These are phyloP conservation scores for Podospora comata DNA, from an alignment of 495 filamentous ascomycete genomes.

Conservation along the genomic window DNA sequence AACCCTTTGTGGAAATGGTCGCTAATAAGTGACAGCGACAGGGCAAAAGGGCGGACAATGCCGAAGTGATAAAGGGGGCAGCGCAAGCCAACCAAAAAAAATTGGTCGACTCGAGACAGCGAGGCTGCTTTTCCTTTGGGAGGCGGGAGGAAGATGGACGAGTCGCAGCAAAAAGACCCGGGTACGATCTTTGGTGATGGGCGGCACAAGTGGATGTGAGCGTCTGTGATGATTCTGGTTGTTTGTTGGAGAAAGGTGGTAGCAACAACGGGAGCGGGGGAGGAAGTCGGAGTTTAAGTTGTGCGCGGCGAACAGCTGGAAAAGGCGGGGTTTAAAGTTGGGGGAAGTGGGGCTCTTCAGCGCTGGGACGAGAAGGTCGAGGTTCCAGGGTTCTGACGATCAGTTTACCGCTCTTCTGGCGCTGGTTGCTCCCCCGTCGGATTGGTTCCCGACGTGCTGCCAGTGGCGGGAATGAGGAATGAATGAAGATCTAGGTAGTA, in stretches of 20 bases:
- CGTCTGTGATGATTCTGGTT: slow-evolving; percentile 1
- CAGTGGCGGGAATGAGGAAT: too few species aligned
- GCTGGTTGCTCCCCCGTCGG: not conserved
- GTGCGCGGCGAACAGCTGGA: slow-evolving; percentile 12
- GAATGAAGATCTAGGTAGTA: not conserved
- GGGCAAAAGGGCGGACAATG: slow-evolving; percentile 13
- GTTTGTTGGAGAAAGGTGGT: slow-evolving; percentile 17
- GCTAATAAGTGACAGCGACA: slow-evolving; percentile 4
- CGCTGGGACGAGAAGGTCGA: not conserved
- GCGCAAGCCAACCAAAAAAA: not conserved
- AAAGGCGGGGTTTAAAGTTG: slow-evolving; percentile 18
- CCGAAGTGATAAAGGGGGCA: slow-evolving; percentile 16
- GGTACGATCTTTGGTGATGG: not conserved
- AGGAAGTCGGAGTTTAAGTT: slow-evolving; percentile 25
- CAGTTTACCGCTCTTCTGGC: slow-evolving; percentile 5
- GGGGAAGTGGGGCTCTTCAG: slow-evolving; percentile 8
- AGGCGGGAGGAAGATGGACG: too few species aligned
- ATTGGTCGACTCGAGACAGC: not conserved
- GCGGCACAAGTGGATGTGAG: slow-evolving; percentile 11
- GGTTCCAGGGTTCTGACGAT: not conserved
- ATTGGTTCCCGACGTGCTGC: not conserved
- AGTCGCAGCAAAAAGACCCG: too few species aligned
- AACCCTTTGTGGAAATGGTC: slow-evolving; percentile 20
- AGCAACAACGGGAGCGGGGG: slow-evolving; percentile 13
- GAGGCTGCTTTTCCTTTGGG: too few species aligned